These are phyloP conservation scores for Jacaranda copaia DNA, from an alignment of 257 asterid genomes.

Conservation along the genomic window DNA sequence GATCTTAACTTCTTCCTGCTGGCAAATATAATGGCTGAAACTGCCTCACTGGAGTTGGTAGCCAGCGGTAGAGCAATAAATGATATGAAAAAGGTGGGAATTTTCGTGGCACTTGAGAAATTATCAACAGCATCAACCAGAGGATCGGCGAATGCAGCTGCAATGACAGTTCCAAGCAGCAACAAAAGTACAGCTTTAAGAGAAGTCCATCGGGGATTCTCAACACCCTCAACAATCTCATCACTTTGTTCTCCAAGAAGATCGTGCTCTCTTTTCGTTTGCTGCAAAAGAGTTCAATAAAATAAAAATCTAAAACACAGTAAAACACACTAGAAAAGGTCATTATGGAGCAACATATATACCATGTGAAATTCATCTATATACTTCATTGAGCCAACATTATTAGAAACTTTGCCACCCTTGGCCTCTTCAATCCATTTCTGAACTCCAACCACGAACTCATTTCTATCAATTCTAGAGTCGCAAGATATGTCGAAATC, in stretches of 20 bases:
- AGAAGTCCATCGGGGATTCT: slow-evolving; percentile 53
- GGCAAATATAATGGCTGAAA: slow-evolving; percentile 88
- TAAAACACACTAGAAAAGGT: not conserved
- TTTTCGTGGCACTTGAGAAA: slow-evolving; percentile 82
- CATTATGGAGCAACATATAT: slow-evolving; percentile 34
- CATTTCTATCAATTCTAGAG: slow-evolving; percentile 48
- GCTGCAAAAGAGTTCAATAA: slow-evolving; percentile 49
- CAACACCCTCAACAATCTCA: slow-evolving; percentile 66
- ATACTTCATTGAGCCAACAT: slow-evolving; percentile 59
- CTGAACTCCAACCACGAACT: slow-evolving; percentile 64
- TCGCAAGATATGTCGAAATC: slow-evolving; percentile 76
- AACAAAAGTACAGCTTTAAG: slow-evolving; percentile 72
- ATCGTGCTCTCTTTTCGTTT: slow-evolving; percentile 77
- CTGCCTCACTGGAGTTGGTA: slow-evolving; percentile 97
- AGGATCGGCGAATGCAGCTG: slow-evolving; percentile 97
- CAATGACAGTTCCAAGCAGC: slow-evolving; percentile 78
- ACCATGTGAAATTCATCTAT: slow-evolving; percentile 71
- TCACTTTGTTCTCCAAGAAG: slow-evolving; percentile 71
- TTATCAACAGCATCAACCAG: slow-evolving; percentile 86
- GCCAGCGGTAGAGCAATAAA: slow-evolving; percentile 90
- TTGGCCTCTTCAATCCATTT: slow-evolving; percentile 82
- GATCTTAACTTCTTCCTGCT: slow-evolving; percentile 78
- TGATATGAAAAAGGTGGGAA: slow-evolving; percentile 91
- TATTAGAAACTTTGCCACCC: slow-evolving; percentile 43
- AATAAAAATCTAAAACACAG: slow-evolving; percentile 9